These are phyloP conservation scores for Zasmidium citrigriseum DNA, from an alignment of 2,329 filamentous ascomycete species.

Conservation along the genomic window DNA sequence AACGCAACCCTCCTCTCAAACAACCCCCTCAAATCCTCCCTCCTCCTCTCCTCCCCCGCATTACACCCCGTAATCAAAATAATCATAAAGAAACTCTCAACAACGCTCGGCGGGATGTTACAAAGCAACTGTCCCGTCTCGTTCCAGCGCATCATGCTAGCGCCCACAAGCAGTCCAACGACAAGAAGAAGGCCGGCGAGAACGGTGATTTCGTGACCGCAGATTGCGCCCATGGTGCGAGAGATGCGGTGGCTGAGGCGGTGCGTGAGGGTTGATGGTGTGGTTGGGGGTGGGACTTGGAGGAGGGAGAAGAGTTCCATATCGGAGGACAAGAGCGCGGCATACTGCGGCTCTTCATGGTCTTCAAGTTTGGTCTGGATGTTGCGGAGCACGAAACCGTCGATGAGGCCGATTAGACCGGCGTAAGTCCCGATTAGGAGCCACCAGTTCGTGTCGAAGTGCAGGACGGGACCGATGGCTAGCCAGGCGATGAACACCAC, in stretches of 20 bases:
- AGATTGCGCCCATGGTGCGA: not conserved
- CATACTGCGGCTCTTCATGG: slow-evolving; percentile 19
- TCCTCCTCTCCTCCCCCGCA: not conserved
- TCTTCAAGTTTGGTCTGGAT: slow-evolving; percentile 38
- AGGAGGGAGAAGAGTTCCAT: not conserved
- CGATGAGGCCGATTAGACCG: slow-evolving; percentile 47
- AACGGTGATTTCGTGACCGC: not conserved
- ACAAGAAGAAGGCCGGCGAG: not conserved
- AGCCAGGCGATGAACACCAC: slow-evolving; percentile 42
- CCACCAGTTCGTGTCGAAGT: slow-evolving; percentile 50
- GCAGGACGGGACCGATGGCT: slow-evolving; percentile 40
- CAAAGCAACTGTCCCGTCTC: not conserved
- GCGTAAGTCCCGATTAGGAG: slow-evolving; percentile 52
- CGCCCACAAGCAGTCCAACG: not conserved
- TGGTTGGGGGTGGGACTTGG: not conserved
- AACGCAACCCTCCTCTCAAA: not conserved
- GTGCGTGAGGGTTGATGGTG: not conserved
- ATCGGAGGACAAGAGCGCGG: not conserved
- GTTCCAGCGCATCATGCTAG: not conserved
- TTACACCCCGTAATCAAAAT: not conserved
- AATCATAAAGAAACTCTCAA: not conserved
- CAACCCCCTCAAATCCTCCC: not conserved
- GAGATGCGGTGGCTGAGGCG: not conserved
- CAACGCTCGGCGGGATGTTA: not conserved
- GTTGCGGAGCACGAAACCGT: slow-evolving; percentile 50